These are phyloP conservation scores for Meredithiella fracta DNA, from an alignment of 2,329 filamentous ascomycete species.

Conservation along the genomic window DNA sequence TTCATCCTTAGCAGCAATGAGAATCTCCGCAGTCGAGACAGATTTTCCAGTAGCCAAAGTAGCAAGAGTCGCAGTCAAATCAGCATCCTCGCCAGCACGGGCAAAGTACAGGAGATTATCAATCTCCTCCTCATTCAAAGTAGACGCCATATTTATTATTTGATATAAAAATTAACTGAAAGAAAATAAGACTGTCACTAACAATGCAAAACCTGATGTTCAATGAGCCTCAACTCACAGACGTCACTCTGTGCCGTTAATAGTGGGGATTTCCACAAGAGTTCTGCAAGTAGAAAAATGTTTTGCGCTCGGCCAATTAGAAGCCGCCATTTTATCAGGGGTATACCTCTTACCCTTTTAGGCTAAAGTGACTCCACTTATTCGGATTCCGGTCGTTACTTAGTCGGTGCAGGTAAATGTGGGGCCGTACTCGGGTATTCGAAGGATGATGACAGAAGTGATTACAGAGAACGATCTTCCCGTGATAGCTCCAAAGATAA, in stretches of 20 bases:
- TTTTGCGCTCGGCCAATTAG: conserved; percentile 9
- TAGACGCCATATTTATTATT: conserved; percentile 27
- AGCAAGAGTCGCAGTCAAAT: conserved; percentile 44
- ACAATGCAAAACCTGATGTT: neutral
- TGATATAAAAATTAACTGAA: neutral
- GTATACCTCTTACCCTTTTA: conserved; percentile 6
- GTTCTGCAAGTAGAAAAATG: conserved; percentile 2
- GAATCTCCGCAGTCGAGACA: conserved; percentile 42
- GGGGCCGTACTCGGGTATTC: too few species aligned
- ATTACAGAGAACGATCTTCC: neutral
- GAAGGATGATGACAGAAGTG: too few species aligned
- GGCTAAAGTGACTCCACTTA: neutral
- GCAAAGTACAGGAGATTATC: conserved; percentile 85
- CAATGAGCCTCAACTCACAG: neutral
- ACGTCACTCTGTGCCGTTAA: neutral
- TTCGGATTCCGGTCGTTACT: too few species aligned
- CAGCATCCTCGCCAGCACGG: conserved; percentile 57
- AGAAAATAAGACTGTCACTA: neutral
- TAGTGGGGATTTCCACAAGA: neutral
- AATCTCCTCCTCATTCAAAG: conserved; percentile 60
- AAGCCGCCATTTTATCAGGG: conserved; percentile 1
- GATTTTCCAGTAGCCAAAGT: conserved; percentile 46
- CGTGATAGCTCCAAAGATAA: conserved; percentile 16
- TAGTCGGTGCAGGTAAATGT: too few species aligned
- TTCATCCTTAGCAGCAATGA: conserved; percentile 55